Conservation (phyloP, 2,329 filamentous ascomycete genomes). For the Cladosporium sphaerospermum region DNA sequence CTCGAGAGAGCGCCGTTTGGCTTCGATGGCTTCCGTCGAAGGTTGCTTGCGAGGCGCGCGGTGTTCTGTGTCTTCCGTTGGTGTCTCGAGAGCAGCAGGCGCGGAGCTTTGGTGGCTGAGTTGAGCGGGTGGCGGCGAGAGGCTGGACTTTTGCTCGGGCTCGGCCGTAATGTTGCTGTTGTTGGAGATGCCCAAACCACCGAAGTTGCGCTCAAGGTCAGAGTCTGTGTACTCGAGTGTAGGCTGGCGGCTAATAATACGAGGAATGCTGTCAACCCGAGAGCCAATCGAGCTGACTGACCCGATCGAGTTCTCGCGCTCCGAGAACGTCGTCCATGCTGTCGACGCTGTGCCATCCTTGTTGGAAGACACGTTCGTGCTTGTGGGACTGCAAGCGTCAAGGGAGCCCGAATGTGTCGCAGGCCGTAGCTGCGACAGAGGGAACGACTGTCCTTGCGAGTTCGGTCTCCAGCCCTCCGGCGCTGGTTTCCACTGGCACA, state of each 20-base stretch:
- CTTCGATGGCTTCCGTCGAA: conserved; percentile 66
- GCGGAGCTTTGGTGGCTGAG: conserved; percentile 62
- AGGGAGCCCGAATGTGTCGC: conserved; percentile 36
- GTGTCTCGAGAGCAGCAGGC: conserved; percentile 40
- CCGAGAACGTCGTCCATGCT: conserved; percentile 5
- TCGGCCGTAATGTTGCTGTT: conserved; percentile 18
- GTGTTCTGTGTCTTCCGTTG: neutral
- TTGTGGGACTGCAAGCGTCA: conserved; percentile 68
- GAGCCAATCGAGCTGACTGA: conserved; percentile 59
- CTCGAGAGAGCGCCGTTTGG: conserved; percentile 69
- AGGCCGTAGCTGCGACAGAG: conserved; percentile 59
- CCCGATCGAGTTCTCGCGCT: conserved; percentile 74
- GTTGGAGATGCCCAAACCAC: conserved; percentile 63
- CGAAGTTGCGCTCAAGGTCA: conserved; percentile 42
- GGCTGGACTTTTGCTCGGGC: conserved; percentile 16
- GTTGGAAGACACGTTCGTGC: conserved; percentile 65
- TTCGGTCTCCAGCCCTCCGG: conserved; percentile 49
- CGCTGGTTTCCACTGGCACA: conserved; percentile 91
- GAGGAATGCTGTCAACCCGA: conserved; percentile 65
- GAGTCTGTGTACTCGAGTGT: conserved; percentile 68
- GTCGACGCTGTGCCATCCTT: conserved; percentile 42
- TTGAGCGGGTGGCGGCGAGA: conserved; percentile 40
- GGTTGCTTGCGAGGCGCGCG: conserved; percentile 52
- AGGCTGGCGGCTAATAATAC: conserved; percentile 66
- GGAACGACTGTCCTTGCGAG: conserved; percentile 40